Conservation (phyloP, 2,329 filamentous ascomycete species). For the Penicillium brasilianum region DNA sequence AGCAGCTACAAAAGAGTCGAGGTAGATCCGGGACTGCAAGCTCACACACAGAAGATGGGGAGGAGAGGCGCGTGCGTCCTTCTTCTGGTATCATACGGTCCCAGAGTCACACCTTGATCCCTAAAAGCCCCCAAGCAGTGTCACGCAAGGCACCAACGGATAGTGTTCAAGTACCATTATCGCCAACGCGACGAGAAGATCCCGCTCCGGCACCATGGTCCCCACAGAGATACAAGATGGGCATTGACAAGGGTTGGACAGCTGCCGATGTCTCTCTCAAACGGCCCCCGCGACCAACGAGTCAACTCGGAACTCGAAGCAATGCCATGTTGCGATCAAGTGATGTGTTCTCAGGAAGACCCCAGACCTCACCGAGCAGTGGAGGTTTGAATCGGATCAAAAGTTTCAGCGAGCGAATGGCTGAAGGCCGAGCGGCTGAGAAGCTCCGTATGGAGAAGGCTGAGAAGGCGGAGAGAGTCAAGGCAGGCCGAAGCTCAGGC, state of each 20-base stretch:
- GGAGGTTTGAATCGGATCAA: slow-evolving; percentile 48
- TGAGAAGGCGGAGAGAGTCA: slow-evolving; percentile 44
- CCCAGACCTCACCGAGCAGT: slow-evolving; percentile 33
- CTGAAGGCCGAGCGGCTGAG: slow-evolving; percentile 63
- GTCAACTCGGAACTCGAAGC: slow-evolving; percentile 37
- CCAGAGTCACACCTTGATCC: slow-evolving; percentile 24
- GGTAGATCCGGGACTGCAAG: slow-evolving; percentile 31
- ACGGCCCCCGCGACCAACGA: slow-evolving; percentile 58
- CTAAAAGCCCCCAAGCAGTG: slow-evolving; percentile 19
- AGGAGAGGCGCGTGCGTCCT: slow-evolving; percentile 27
- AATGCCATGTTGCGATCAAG: slow-evolving; percentile 32
- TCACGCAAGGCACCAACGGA: slow-evolving; percentile 30
- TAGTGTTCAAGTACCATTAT: slow-evolving; percentile 75
- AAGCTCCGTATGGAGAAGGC: slow-evolving; percentile 45
- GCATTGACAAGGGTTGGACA: slow-evolving; percentile 85
- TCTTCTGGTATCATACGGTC: slow-evolving; percentile 33
- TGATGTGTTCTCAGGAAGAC: slow-evolving; percentile 30
- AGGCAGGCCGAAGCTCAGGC: slow-evolving; percentile 48
- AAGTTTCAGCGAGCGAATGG: slow-evolving; percentile 84
- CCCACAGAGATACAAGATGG: slow-evolving; percentile 77
- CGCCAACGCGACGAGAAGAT: slow-evolving; percentile 62
- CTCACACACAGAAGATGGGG: slow-evolving; percentile 30
- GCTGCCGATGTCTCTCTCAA: slow-evolving; percentile 85
- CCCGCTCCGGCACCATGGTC: slow-evolving; percentile 65
- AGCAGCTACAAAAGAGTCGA: slow-evolving; percentile 73